phyloP scores from a whole-genome alignment of 208 protist species.

The Crithidia mellificae region DNA sequence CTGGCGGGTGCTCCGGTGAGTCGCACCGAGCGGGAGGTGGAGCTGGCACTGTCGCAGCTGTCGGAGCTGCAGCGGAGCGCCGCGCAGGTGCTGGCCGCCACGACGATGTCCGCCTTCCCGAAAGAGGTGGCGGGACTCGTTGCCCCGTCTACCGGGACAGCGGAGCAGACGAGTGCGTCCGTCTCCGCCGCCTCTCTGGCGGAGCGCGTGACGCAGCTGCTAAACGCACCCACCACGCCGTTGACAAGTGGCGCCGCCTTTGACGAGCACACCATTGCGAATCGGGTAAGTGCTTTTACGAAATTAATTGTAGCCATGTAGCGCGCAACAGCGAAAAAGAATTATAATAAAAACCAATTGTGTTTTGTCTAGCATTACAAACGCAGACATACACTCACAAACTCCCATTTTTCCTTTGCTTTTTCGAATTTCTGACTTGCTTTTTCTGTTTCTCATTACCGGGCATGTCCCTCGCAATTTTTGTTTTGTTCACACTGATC shows the following conservation, averaged over 20 bases:
- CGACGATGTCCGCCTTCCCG: constrained; percentile 13
- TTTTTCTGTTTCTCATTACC: constrained; percentile 13
- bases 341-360: too few species aligned
- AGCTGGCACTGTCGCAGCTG: constrained; percentile 18
- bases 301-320: background rate
- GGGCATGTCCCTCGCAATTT: too few species aligned
- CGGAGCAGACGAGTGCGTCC: background rate
- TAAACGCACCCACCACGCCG: constrained; percentile 11
- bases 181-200: background rate
- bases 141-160: background rate
- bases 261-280: background rate
- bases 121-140: constrained; percentile 1
- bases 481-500: too few species aligned
- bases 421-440: background rate
- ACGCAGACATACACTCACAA: too few species aligned
- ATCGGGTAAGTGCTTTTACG: constrained; percentile 1
- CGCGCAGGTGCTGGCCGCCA: constrained; percentile 15
- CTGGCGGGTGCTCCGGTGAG: too few species aligned
- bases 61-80: constrained; percentile 10
- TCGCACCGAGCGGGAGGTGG: constrained; percentile 10
- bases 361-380: too few species aligned
- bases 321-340: too few species aligned
- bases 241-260: background rate
- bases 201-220: constrained; percentile 12
- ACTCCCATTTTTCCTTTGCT: too few species aligned